Percentiles rank a stretch among this genome's conserved stretches.
Evolutionary conservation across 345 rosid species (phyloP).

Genomic region (Geranium brycei): DNA sequence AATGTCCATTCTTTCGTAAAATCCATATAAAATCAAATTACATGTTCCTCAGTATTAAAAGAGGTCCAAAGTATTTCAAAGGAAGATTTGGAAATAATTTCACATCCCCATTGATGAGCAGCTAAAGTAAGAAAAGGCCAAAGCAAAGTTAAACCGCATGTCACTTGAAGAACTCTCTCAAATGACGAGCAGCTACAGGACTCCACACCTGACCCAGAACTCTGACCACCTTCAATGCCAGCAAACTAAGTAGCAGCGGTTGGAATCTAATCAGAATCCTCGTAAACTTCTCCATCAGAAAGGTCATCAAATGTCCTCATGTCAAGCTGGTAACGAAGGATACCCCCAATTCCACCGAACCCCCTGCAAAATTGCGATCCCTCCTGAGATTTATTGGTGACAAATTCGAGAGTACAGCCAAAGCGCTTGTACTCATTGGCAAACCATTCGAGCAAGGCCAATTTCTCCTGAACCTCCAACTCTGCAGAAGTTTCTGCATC

Average conservation of each 20-base stretch:
- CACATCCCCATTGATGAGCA: not conserved
- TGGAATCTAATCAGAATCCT: conserved; percentile 48
- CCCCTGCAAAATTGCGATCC: conserved; percentile 79
- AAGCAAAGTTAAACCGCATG: not conserved
- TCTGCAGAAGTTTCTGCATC: conserved; percentile 38
- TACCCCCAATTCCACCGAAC: conserved; percentile 75
- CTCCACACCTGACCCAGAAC: too few relatives aligned
- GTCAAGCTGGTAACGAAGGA: conserved; percentile 70
- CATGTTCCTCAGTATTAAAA: not conserved
- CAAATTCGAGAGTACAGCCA: conserved; percentile 60
- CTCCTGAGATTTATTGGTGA: conserved; percentile 74
- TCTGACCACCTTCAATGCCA: too few relatives aligned
- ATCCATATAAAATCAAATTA: not conserved
- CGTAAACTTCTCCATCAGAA: conserved; percentile 43
- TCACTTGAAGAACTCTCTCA: not conserved
- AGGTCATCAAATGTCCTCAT: conserved; percentile 56
- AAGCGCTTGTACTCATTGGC: conserved; percentile 69
- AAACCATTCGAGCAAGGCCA: conserved; percentile 63
- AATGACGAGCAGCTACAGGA: too few relatives aligned
- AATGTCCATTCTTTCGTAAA: not conserved
- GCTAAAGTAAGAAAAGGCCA: not conserved
- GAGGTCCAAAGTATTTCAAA: not conserved
- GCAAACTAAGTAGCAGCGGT: not conserved
- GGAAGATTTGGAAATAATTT: not conserved
- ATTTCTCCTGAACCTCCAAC: conserved; percentile 53